A percentile compares a stretch with the other conserved stretches of the same genome.
These are phyloP conservation scores for Naematelia encephala DNA, from an alignment of 768 basidiomycete genomes.

Conservation along the genomic window DNA sequence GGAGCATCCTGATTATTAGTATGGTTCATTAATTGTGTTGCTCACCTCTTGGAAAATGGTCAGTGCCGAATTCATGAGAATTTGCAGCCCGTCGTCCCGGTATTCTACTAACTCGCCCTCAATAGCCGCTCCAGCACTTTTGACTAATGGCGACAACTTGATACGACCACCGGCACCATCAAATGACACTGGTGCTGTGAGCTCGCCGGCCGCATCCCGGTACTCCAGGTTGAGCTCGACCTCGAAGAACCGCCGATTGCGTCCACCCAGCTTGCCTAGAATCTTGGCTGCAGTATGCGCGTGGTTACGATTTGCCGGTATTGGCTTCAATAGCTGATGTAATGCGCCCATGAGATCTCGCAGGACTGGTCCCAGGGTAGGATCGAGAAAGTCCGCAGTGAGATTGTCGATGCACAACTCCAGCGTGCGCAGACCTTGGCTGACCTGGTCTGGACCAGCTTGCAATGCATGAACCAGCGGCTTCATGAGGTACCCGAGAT, in stretches of 20 bases:
- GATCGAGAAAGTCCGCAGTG: constrained; percentile 95
- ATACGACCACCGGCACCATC: constrained; percentile 62
- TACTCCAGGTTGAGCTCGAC: constrained; percentile 75
- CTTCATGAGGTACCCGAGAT: constrained; percentile 92
- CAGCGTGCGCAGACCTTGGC: constrained; percentile 90
- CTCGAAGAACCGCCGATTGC: constrained; percentile 80
- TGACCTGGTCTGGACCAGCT: constrained; percentile 81
- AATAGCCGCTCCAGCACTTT: constrained; percentile 65
- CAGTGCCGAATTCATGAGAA: constrained; percentile 67
- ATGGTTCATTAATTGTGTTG: not conserved
- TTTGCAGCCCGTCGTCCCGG: constrained; percentile 51
- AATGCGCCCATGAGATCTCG: constrained; percentile 92
- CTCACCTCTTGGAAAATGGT: constrained; percentile 72
- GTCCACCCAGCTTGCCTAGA: constrained; percentile 89
- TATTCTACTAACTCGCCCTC: constrained; percentile 54
- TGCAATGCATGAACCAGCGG: constrained; percentile 86
- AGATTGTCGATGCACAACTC: constrained; percentile 99
- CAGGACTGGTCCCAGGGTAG: constrained; percentile 85
- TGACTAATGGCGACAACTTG: constrained; percentile 64
- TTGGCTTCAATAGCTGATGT: constrained; percentile 81
- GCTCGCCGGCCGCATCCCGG: constrained; percentile 65
- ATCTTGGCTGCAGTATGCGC: constrained; percentile 94
- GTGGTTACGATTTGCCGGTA: constrained; percentile 78
- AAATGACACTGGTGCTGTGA: constrained; percentile 71
- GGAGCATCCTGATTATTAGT: constrained; percentile 28